Percentiles rank a stretch among this genome's conserved stretches.
Conservation (phyloP, 176 grass and related monocot species). For the Olyra latifolia region DNA sequence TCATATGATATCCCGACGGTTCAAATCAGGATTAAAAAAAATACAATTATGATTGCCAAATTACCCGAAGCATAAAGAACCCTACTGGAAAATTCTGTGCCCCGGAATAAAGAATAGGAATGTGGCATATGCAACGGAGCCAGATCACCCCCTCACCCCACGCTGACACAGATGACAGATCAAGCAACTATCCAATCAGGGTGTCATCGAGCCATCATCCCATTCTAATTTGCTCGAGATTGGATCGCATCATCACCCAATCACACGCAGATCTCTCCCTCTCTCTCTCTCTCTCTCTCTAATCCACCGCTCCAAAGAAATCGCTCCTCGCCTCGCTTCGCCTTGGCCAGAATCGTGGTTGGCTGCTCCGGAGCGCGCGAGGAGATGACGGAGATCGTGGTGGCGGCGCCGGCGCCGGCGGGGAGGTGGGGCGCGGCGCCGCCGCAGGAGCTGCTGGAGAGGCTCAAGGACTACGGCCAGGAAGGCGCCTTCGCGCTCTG, state of each 20-base stretch:
- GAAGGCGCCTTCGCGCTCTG: slow-evolving; percentile 82
- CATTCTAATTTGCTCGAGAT: no score
- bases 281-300: background rate
- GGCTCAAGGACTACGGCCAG: slow-evolving; percentile 85
- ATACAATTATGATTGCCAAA: no score
- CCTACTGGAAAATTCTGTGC: background rate
- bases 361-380: background rate
- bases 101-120: no score
- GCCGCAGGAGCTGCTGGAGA: slow-evolving; percentile 84
- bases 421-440: slow-evolving; percentile 55
- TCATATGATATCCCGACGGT: no score
- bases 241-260: no score
- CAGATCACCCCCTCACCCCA: no score
- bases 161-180: no score
- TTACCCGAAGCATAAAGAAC: background rate
- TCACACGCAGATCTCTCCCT: no score
- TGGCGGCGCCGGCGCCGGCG: slow-evolving; percentile 29
- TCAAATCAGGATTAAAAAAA: no score
- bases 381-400: slow-evolving; percentile 54
- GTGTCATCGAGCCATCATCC: no score
- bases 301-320: background rate
- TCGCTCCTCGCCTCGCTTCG: background rate
- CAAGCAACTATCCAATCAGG: no score
- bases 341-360: background rate
- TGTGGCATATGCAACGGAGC: no score